Conservation (phyloP, 495 filamentous ascomycete species). For the Penicillium roqueforti region DNA sequence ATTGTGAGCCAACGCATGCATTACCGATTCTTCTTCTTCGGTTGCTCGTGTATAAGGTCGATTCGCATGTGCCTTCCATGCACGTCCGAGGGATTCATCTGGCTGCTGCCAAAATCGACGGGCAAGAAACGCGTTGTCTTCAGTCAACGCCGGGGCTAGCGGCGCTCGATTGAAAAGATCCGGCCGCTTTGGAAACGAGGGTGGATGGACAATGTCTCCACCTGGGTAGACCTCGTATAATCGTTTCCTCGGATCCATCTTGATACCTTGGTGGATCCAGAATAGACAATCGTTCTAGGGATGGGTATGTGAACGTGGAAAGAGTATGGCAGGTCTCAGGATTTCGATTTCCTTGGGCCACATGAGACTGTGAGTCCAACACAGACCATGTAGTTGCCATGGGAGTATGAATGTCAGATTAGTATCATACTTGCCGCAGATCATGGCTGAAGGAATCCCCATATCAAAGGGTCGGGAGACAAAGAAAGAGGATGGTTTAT, state of each 20-base stretch:
- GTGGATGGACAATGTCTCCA: slow-evolving; percentile 6
- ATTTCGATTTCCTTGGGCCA: background rate
- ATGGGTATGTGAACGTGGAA: background rate
- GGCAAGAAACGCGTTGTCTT: slow-evolving; percentile 21
- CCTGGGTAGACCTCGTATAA: background rate
- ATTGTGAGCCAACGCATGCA: slow-evolving; percentile 18
- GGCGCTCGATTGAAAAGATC: slow-evolving; percentile 19
- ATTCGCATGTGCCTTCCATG: slow-evolving; percentile 1
- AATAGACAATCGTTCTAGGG: background rate
- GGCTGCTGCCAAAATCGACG: slow-evolving; percentile 23
- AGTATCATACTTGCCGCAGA: background rate
- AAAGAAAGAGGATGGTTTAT: background rate
- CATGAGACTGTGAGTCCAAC: background rate
- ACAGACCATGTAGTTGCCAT: background rate
- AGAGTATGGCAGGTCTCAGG: background rate
- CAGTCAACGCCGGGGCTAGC: slow-evolving; percentile 13
- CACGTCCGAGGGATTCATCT: slow-evolving; percentile 14
- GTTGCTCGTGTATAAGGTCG: slow-evolving; percentile 6
- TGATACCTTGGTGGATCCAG: background rate
- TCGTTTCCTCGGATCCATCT: background rate
- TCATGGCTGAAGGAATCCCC: background rate
- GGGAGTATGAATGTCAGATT: background rate
- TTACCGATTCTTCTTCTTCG: background rate
- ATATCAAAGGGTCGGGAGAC: background rate
- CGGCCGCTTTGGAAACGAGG: slow-evolving; percentile 20